These are phyloP conservation scores for fission yeast (Schizosaccharomyces pombe) DNA, from an alignment of 805 yeast species.

Conservation along the genomic window DNA sequence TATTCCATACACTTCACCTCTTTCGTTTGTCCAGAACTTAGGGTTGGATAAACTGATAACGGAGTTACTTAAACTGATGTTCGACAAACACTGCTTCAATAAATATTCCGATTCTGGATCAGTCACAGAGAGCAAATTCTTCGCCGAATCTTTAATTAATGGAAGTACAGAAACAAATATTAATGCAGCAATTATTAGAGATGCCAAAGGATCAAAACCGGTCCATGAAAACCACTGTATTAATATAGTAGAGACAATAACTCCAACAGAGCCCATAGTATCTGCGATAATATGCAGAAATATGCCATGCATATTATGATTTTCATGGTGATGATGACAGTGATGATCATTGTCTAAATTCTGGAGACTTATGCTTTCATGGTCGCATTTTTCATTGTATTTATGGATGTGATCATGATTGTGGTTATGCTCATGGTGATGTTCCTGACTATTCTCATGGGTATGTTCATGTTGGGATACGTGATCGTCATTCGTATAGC, in stretches of 20 bases:
- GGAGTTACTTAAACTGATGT: slow-evolving; percentile 39
- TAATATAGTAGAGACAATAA: slow-evolving; percentile 66
- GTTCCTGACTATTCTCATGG: slow-evolving; percentile 8
- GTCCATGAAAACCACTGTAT: slow-evolving; percentile 48
- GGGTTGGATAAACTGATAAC: slow-evolving; percentile 72
- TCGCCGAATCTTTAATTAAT: slow-evolving; percentile 55
- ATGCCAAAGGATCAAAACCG: slow-evolving; percentile 81
- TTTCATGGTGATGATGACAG: slow-evolving; percentile 13
- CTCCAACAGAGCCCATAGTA: slow-evolving; percentile 91
- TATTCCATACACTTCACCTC: slow-evolving; percentile 36
- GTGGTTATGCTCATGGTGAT: slow-evolving; percentile 8
- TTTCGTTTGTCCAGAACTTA: slow-evolving; percentile 60
- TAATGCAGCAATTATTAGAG: slow-evolving; percentile 60
- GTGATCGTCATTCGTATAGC: too few species aligned
- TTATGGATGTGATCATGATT: slow-evolving; percentile 8
- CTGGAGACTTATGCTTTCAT: neutral
- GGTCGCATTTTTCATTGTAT: slow-evolving; percentile 11
- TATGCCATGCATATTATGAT: slow-evolving; percentile 76
- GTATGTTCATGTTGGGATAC: neutral
- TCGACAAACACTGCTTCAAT: slow-evolving; percentile 42
- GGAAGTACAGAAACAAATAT: slow-evolving; percentile 71
- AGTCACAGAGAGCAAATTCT: slow-evolving; percentile 42
- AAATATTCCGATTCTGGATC: slow-evolving; percentile 34
- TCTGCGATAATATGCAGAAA: slow-evolving; percentile 87
- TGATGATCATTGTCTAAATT: slow-evolving; percentile 7